Conservation (phyloP, 2,329 filamentous ascomycete genomes). For the Hypomyces perniciosus region DNA sequence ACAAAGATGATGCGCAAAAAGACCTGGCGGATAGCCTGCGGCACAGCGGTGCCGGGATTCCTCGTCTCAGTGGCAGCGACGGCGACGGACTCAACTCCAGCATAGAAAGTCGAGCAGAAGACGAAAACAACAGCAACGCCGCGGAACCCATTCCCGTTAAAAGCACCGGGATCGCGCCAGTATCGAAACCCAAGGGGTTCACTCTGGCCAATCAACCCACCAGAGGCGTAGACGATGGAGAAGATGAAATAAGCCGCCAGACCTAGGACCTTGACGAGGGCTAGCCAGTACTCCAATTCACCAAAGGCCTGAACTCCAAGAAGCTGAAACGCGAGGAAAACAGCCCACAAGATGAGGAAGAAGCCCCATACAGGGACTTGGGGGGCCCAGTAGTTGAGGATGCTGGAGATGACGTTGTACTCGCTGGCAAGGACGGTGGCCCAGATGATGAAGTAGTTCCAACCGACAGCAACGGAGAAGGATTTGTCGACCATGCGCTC, state of each 20-base stretch:
- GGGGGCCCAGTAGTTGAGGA: constrained; percentile 61
- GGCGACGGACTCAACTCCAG: constrained; percentile 58
- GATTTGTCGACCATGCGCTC: constrained; percentile 67
- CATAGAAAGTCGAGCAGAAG: constrained; percentile 65
- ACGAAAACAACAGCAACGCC: constrained; percentile 62
- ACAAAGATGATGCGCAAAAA: constrained; percentile 58
- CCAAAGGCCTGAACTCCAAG: constrained; percentile 69
- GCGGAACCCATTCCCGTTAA: constrained; percentile 59
- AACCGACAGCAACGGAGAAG: constrained; percentile 62
- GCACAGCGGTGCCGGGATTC: constrained; percentile 51
- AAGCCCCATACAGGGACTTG: constrained; percentile 58
- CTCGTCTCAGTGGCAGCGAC: constrained; percentile 58
- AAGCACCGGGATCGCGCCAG: constrained; percentile 66
- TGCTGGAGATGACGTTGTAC: constrained; percentile 63
- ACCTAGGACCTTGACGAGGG: constrained; percentile 63
- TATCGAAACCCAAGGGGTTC: constrained; percentile 62
- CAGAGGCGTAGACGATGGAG: constrained; percentile 64
- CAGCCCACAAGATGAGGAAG: constrained; percentile 69
- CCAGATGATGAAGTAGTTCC: constrained; percentile 69
- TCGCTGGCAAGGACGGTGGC: constrained; percentile 61
- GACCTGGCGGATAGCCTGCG: constrained; percentile 53
- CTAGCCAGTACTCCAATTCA: constrained; percentile 75
- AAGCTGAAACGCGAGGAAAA: constrained; percentile 63
- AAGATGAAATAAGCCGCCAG: constrained; percentile 69
- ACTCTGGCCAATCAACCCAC: constrained; percentile 53